phyloP scores from a whole-genome alignment of 768 basidiomycete genomes.

The Suillus subalutaceus region DNA sequence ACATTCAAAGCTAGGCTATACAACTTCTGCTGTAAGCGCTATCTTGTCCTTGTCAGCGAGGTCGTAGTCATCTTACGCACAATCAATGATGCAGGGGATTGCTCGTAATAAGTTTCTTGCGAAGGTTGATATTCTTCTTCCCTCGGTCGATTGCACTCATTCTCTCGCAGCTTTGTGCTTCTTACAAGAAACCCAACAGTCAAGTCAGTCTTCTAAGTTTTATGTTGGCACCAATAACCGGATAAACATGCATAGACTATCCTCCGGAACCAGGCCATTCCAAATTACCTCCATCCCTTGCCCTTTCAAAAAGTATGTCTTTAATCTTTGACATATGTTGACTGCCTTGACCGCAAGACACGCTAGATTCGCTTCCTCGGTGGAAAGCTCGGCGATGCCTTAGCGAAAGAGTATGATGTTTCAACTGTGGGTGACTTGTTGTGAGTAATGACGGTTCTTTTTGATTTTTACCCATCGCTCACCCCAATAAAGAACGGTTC shows the following conservation, averaged over 20 bases:
- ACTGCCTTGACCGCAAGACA: constrained; percentile 6
- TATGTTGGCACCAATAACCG: neutral
- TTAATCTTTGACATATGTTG: constrained; percentile 4
- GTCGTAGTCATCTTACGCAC: neutral
- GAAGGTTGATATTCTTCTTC: constrained; percentile 56
- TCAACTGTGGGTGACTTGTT: constrained; percentile 89
- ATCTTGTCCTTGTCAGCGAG: neutral
- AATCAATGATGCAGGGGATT: constrained; percentile 61
- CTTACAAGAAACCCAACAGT: constrained; percentile 87
- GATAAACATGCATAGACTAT: constrained; percentile 60
- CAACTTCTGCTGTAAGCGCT: constrained; percentile 82
- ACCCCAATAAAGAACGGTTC: constrained; percentile 47
- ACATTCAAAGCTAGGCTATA: constrained; percentile 76
- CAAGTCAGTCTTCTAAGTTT: constrained; percentile 54
- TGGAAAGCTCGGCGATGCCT: constrained; percentile 87
- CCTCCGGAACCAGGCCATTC: constrained; percentile 80
- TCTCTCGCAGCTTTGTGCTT: constrained; percentile 71
- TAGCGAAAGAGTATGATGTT: constrained; percentile 87
- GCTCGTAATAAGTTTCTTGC: constrained; percentile 94
- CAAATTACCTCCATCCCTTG: constrained; percentile 81
- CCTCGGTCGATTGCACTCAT: constrained; percentile 6
- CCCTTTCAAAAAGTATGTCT: constrained; percentile 79
- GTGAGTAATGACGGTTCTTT: constrained; percentile 48
- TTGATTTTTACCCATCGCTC: neutral
- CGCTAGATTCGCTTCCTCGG: constrained; percentile 89